Evolutionary conservation across 2,329 filamentous ascomycete species (phyloP).

Genomic region (Diaporthe ilicicola): DNA sequence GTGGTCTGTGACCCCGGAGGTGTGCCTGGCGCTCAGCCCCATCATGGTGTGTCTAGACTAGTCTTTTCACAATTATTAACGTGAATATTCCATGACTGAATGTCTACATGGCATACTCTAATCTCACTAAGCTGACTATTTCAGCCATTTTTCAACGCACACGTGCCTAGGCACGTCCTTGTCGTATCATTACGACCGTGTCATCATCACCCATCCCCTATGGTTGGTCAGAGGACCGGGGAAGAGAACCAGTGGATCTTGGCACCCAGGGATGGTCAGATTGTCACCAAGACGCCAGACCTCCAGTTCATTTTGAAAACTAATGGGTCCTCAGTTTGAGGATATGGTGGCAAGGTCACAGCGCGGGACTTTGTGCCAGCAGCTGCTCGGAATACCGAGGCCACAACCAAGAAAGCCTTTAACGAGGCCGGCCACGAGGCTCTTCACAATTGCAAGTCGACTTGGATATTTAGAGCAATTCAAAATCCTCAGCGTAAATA

Average conservation of each 20-base stretch:
- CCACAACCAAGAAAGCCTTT: no score
- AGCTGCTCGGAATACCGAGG: no score
- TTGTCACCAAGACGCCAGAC: background rate
- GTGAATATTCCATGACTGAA: background rate
- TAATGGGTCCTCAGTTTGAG: no score
- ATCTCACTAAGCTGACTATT: constrained; percentile 1
- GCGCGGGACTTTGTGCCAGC: no score
- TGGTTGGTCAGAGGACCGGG: background rate
- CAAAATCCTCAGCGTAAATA: no score
- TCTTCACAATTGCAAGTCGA: no score
- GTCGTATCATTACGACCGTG: background rate
- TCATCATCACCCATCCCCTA: no score
- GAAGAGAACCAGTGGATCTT: background rate
- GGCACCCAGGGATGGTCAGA: background rate
- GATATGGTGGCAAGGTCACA: no score
- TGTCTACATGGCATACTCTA: no score
- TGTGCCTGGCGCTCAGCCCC: background rate
- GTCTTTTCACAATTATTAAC: background rate
- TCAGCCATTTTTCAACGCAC: background rate
- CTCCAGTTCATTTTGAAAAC: background rate
- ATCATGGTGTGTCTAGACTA: background rate
- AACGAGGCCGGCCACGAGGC: no score
- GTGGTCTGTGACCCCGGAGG: no score
- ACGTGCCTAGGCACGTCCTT: background rate
- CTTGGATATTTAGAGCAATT: no score